Percentiles rank a stretch among this genome's conserved stretches.
These are phyloP conservation scores for Phellinidium pouzarii DNA, from an alignment of 1,284 basidiomycete species.

Conservation along the genomic window DNA sequence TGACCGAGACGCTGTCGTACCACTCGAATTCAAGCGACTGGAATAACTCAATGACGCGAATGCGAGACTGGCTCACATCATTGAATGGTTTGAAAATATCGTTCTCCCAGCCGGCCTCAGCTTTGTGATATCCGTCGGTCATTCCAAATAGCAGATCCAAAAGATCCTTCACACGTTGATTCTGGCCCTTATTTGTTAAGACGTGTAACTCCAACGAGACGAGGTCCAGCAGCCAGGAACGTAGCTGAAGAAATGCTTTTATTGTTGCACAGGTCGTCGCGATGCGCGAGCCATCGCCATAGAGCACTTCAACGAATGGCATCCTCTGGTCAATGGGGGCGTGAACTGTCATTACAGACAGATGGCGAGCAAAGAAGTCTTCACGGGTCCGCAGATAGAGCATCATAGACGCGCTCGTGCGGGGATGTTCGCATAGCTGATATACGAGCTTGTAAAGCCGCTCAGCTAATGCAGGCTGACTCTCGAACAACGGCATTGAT, in stretches of 20 bases:
- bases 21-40: conserved; percentile 85
- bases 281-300: conserved; percentile 68
- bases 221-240: conserved; percentile 82
- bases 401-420: conserved; percentile 78
- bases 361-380: conserved; percentile 85
- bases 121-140: conserved; percentile 41
- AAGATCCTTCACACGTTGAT: conserved; percentile 64
- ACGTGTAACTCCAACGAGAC: conserved; percentile 88
- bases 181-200: conserved; percentile 70
- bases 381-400: conserved; percentile 86
- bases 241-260: conserved; percentile 74
- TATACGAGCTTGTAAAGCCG: conserved; percentile 80
- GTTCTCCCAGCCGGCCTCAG: conserved; percentile 39
- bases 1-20: conserved; percentile 65
- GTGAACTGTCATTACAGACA: conserved; percentile 65
- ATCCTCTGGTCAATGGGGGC: conserved; percentile 42
- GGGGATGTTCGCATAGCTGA: conserved; percentile 81
- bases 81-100: conserved; percentile 52
- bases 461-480: conserved; percentile 79
- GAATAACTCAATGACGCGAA: conserved; percentile 82
- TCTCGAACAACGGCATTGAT: conserved; percentile 51
- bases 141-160: conserved; percentile 71
- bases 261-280: conserved; percentile 69
- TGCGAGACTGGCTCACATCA: conserved; percentile 73
- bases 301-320: conserved; percentile 62